These are phyloP conservation scores for Pythium guiyangense DNA, from an alignment of 352 stramenopile genomes.

Conservation along the genomic window DNA sequence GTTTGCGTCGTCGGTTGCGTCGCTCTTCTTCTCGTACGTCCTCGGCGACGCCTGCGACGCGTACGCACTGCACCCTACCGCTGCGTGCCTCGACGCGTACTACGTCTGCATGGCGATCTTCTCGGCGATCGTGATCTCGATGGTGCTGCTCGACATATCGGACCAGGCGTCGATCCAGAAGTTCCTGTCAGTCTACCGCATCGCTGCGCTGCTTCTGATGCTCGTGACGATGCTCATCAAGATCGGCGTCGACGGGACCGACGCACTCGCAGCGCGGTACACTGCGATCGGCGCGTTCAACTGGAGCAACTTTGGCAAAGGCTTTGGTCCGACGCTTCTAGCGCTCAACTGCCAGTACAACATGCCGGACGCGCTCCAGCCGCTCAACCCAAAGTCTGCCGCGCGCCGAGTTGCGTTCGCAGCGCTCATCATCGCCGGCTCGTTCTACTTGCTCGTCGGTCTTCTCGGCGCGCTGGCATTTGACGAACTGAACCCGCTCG, in stretches of 20 bases:
- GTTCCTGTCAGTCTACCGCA: constrained; percentile 77
- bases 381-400: constrained; percentile 61
- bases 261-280: constrained; percentile 36
- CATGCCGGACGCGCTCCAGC: constrained; percentile 80
- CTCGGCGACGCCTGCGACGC: constrained; percentile 60
- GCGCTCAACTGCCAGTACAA: constrained; percentile 88
- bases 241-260: constrained; percentile 48
- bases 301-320: constrained; percentile 77
- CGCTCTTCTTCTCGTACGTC: constrained; percentile 73
- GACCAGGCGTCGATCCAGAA: constrained; percentile 80
- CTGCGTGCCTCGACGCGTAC: constrained; percentile 59
- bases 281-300: constrained; percentile 51
- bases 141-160: constrained; percentile 84
- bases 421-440: constrained; percentile 55
- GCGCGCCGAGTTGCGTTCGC: constrained; percentile 64
- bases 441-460: constrained; percentile 72
- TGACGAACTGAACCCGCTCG: constrained; percentile 74
- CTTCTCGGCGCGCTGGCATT: constrained; percentile 74
- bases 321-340: constrained; percentile 74
- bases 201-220: constrained; percentile 77
- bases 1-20: constrained; percentile 83
- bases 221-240: constrained; percentile 74
- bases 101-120: constrained; percentile 80
- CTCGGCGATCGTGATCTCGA: constrained; percentile 61
- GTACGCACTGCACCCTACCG: constrained; percentile 39